Evolutionary conservation across 2,329 filamentous ascomycete species (phyloP).

Genomic region (Simplicillium sp.): DNA sequence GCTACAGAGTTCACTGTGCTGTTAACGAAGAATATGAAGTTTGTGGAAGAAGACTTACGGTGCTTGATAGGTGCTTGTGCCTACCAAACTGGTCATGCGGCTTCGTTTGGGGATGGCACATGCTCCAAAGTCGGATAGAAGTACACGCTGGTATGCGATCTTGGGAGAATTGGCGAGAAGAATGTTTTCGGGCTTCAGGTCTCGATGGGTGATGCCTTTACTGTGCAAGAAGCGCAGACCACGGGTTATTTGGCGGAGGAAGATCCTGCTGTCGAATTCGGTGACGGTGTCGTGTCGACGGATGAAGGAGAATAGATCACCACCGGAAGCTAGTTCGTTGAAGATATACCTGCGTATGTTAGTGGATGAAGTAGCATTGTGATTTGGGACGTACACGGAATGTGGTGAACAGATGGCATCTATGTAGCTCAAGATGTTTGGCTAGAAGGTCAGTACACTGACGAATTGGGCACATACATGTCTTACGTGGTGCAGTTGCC

Average conservation of each 20-base stretch:
- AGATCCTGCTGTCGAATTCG: constrained; percentile 32
- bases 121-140: constrained; percentile 43
- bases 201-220: constrained; percentile 41
- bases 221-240: constrained; percentile 37
- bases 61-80: constrained; percentile 37
- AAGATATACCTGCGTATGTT: constrained; percentile 37
- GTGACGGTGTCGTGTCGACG: constrained; percentile 22
- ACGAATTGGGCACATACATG: neutral
- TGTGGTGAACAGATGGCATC: constrained; percentile 39
- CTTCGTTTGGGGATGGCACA: constrained; percentile 31
- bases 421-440: constrained; percentile 42
- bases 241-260: constrained; percentile 36
- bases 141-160: constrained; percentile 31
- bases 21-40: too few relatives aligned
- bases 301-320: constrained; percentile 42
- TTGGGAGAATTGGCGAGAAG: constrained; percentile 36
- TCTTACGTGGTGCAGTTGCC: constrained; percentile 41
- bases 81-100: constrained; percentile 33
- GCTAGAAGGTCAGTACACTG: constrained; percentile 24
- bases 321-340: constrained; percentile 45
- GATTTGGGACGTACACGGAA: constrained; percentile 29
- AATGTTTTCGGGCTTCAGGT: constrained; percentile 46
- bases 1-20: neutral
- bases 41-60: constrained; percentile 28
- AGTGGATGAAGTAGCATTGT: neutral